Evolutionary conservation across 139 green algal species (phyloP).

Genomic region (Tetratostichococcus sp.): DNA sequence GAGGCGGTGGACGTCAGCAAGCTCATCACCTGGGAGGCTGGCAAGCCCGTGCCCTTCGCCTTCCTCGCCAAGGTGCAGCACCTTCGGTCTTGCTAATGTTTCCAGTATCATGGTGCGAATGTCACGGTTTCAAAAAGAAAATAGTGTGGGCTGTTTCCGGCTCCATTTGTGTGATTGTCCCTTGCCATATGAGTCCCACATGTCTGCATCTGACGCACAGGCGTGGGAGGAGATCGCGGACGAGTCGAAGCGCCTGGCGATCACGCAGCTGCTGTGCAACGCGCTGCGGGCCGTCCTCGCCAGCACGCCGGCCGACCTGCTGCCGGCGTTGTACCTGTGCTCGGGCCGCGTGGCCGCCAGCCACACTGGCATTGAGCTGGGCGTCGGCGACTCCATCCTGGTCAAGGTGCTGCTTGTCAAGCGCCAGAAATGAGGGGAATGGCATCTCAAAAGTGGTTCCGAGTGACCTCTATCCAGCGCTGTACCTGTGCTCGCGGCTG

Average conservation of each 20-base stretch:
- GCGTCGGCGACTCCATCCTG: constrained; percentile 89
- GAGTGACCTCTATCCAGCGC: no score
- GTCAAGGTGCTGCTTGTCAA: constrained; percentile 59
- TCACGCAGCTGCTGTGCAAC: constrained; percentile 64
- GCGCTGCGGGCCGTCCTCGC: constrained; percentile 78
- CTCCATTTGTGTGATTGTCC: no score
- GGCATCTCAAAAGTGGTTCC: no score
- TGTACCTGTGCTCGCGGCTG: no score
- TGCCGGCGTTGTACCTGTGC: constrained; percentile 89
- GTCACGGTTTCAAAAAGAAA: no score
- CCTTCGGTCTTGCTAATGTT: no score
- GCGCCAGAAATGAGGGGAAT: no score
- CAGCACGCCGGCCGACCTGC: constrained; percentile 72
- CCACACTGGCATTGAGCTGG: constrained; percentile 91
- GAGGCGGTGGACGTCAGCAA: constrained; percentile 36
- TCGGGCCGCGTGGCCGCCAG: constrained; percentile 74
- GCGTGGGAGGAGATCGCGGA: constrained; percentile 68
- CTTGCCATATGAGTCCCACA: no score
- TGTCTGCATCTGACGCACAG: no score
- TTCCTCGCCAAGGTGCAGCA: constrained; percentile 53
- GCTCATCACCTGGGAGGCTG: constrained; percentile 54
- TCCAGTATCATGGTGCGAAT: no score
- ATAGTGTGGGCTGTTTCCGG: no score
- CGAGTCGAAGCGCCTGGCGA: constrained; percentile 63
- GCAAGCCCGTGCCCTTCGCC: constrained; percentile 70